phyloP scores from a whole-genome alignment of 768 basidiomycete species.

The Grammothele lineata region DNA sequence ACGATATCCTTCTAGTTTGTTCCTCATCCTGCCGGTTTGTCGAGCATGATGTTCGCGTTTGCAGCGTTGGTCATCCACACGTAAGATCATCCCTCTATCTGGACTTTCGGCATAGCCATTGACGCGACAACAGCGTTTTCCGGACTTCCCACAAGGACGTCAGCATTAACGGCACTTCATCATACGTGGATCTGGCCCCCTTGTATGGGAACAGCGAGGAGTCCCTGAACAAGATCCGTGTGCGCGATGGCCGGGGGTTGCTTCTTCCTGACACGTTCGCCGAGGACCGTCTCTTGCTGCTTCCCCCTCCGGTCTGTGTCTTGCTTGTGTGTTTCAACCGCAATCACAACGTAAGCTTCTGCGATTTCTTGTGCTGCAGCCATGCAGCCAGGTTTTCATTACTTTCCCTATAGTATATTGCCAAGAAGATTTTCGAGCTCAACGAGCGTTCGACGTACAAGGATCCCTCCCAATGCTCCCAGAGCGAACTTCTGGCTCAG shows the following conservation, averaged over 20 bases:
- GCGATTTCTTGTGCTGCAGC: background rate
- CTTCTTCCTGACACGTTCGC: conserved; percentile 72
- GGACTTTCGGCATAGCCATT: too few species aligned
- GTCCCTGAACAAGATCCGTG: conserved; percentile 52
- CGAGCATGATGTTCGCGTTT: conserved; percentile 76
- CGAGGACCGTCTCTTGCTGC: conserved; percentile 70
- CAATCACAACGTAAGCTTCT: conserved; percentile 81
- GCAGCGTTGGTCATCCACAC: conserved; percentile 80
- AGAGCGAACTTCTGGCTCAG: conserved; percentile 26
- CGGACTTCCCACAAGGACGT: conserved; percentile 67
- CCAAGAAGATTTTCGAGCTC: conserved; percentile 69
- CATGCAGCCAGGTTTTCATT: background rate
- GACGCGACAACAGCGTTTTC: conserved; percentile 54
- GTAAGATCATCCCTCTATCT: conserved; percentile 29
- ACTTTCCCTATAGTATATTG: conserved; percentile 60
- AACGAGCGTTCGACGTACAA: conserved; percentile 68
- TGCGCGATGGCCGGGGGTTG: conserved; percentile 59
- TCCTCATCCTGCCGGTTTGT: conserved; percentile 75
- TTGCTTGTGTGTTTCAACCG: conserved; percentile 84
- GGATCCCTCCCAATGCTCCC: conserved; percentile 46
- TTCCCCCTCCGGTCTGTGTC: conserved; percentile 74
- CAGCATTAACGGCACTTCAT: conserved; percentile 78
- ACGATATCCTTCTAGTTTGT: conserved; percentile 46
- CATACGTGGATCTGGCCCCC: conserved; percentile 82
- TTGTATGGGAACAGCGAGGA: conserved; percentile 73